phyloP scores from a whole-genome alignment of 371 early-diverging fungal species.

The Chytridium lagenaria region DNA sequence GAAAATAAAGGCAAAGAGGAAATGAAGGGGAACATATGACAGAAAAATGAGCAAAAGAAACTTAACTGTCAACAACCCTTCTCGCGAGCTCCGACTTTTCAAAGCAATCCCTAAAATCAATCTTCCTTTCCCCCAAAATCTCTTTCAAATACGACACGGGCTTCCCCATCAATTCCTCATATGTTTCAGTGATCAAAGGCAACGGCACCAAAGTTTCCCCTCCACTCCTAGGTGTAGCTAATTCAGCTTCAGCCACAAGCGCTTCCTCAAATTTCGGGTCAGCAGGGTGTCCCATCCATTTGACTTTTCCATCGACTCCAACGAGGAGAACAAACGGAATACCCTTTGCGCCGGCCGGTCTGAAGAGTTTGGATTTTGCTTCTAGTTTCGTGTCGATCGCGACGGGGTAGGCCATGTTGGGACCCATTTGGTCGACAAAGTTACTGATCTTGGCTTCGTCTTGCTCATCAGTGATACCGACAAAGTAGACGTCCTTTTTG shows the following conservation, averaged over 20 bases:
- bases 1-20: too few relatives aligned
- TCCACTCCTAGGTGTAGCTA: background rate
- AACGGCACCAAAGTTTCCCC: slow-evolving; percentile 16
- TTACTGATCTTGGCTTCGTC: slow-evolving; percentile 23
- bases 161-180: slow-evolving; percentile 28
- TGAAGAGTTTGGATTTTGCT: slow-evolving; percentile 25
- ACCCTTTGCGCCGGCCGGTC: slow-evolving; percentile 30
- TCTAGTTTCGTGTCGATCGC: slow-evolving; percentile 26
- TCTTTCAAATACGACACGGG: slow-evolving; percentile 25
- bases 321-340: slow-evolving; percentile 30
- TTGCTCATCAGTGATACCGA: slow-evolving; percentile 36
- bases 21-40: background rate
- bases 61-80: slow-evolving; percentile 25
- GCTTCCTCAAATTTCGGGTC: slow-evolving; percentile 27
- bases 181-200: slow-evolving; percentile 22
- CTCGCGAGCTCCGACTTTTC: slow-evolving; percentile 33
- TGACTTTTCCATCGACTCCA: background rate
- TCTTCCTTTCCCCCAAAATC: slow-evolving; percentile 25
- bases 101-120: slow-evolving; percentile 26
- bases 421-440: slow-evolving; percentile 22
- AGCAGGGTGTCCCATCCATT: slow-evolving; percentile 30
- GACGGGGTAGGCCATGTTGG: slow-evolving; percentile 31
- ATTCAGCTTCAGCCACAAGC: background rate
- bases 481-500: slow-evolving; percentile 27
- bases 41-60: background rate